A percentile compares a stretch with the other conserved stretches of the same genome.
phyloP scores from a whole-genome alignment of 73 alveolate species.

The Paraurostyla sp. region DNA sequence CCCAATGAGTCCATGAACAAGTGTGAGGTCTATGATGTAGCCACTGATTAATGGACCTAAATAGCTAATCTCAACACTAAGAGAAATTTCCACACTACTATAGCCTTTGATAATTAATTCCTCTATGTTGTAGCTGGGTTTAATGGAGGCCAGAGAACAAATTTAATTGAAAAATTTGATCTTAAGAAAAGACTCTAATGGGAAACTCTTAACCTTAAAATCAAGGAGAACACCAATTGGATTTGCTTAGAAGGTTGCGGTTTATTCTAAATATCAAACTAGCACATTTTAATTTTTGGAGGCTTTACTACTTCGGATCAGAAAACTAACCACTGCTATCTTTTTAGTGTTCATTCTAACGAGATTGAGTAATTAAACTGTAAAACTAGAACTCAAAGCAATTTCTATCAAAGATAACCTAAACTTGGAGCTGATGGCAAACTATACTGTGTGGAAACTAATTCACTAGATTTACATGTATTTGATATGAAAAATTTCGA shows the following conservation, averaged over 20 bases:
- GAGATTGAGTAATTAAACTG: constrained; percentile 72
- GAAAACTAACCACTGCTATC: constrained; percentile 73
- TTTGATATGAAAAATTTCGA: constrained; percentile 54
- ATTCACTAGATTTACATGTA: constrained; percentile 74
- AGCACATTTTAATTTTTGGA: constrained; percentile 72
- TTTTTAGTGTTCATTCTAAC: constrained; percentile 67
- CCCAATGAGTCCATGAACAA: constrained; percentile 79
- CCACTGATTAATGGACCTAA: constrained; percentile 65
- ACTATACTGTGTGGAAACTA: constrained; percentile 77
- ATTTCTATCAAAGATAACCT: constrained; percentile 79
- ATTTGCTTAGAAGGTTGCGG: constrained; percentile 83
- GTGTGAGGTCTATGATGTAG: constrained; percentile 73
- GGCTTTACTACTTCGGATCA: constrained; percentile 78
- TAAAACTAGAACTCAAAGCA: constrained; percentile 65
- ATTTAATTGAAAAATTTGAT: constrained; percentile 74
- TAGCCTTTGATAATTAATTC: constrained; percentile 66
- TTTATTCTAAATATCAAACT: constrained; percentile 49
- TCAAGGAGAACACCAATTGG: constrained; percentile 78
- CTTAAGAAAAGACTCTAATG: constrained; percentile 56
- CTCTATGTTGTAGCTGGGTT: constrained; percentile 81
- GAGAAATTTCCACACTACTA: constrained; percentile 78
- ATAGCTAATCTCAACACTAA: constrained; percentile 69
- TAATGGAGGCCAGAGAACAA: constrained; percentile 81
- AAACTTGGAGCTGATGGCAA: constrained; percentile 73
- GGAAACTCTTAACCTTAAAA: constrained; percentile 69